These are phyloP conservation scores for Zasmidium citrigriseum DNA, from an alignment of 2,329 filamentous ascomycete species.

Conservation along the genomic window DNA sequence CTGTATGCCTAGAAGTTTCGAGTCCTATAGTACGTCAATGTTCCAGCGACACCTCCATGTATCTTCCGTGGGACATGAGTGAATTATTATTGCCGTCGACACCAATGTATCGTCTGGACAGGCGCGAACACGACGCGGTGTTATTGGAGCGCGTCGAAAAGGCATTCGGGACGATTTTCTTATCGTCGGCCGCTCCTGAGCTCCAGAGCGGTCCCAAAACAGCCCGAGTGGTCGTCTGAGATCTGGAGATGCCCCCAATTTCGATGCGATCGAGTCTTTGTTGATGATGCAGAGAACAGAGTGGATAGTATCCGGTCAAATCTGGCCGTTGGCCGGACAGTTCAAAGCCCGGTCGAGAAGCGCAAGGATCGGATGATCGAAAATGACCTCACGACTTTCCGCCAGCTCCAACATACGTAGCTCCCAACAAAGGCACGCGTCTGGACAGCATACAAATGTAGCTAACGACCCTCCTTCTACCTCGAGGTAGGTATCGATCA, in stretches of 20 bases:
- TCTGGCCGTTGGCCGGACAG: conserved; percentile 6
- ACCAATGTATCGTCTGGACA: too few species aligned
- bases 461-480: background rate
- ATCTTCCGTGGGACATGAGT: too few species aligned
- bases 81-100: too few species aligned
- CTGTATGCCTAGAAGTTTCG: too few species aligned
- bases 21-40: too few species aligned
- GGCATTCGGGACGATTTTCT: background rate
- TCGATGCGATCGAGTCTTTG: background rate
- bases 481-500: conserved; percentile 4
- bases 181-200: background rate
- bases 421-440: background rate
- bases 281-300: background rate
- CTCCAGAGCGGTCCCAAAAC: background rate
- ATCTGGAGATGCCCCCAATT: background rate
- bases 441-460: background rate
- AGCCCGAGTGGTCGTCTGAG: background rate
- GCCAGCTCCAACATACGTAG: background rate
- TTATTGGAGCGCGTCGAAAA: too few species aligned
- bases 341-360: conserved; percentile 1
- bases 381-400: conserved; percentile 14
- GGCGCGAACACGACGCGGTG: too few species aligned
- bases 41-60: too few species aligned
- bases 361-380: conserved; percentile 8
- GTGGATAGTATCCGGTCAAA: too few species aligned